Percentiles rank a stretch among this genome's conserved stretches.
These are phyloP conservation scores for Silene uniflora DNA, from an alignment of 148 eudicot genomes.

Conservation along the genomic window DNA sequence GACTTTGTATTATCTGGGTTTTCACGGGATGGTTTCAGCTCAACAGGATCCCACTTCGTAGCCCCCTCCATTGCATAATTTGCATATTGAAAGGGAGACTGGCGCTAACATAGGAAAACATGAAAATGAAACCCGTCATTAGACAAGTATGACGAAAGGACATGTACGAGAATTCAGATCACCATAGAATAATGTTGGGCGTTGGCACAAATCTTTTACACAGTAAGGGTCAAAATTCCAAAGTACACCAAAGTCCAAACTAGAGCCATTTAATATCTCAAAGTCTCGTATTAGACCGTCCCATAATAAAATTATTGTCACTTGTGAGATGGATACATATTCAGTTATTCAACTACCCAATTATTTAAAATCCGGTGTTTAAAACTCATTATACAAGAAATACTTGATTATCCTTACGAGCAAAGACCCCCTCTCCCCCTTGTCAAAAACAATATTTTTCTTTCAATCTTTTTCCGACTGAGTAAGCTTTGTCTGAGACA, in stretches of 20 bases:
- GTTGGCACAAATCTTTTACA: background rate
- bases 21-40: slow-evolving; percentile 37
- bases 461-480: too few species aligned
- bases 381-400: too few species aligned
- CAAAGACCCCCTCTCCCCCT: too few species aligned
- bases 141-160: background rate
- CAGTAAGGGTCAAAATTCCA: background rate
- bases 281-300: background rate
- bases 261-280: slow-evolving; percentile 1
- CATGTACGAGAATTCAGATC: background rate
- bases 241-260: background rate
- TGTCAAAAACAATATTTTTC: too few species aligned
- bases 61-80: slow-evolving; percentile 91
- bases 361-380: too few species aligned
- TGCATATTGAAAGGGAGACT: slow-evolving; percentile 49
- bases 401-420: too few species aligned
- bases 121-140: slow-evolving; percentile 8
- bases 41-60: slow-evolving; percentile 84
- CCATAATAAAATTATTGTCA: background rate
- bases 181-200: background rate
- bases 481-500: too few species aligned
- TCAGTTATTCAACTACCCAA: too few species aligned
- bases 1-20: slow-evolving; percentile 29
- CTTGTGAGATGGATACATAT: too few species aligned
- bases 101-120: slow-evolving; percentile 36